These are phyloP conservation scores for Hemileccinum rubropunctum DNA, from an alignment of 768 basidiomycete species.

Conservation along the genomic window DNA sequence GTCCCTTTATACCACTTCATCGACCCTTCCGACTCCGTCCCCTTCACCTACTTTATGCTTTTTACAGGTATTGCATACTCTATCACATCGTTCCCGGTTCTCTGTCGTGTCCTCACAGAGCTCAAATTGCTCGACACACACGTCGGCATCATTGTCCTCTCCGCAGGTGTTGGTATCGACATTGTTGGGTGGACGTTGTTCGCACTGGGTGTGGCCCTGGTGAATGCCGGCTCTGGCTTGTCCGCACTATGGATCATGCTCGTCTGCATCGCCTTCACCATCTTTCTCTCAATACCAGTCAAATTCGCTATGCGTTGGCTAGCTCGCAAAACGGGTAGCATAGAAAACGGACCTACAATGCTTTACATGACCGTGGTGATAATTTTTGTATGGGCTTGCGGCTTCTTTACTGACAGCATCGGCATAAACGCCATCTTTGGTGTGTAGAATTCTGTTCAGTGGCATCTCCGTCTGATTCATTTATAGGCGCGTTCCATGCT, in stretches of 20 bases:
- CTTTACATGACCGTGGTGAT: slow-evolving; percentile 87
- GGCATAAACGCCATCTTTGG: slow-evolving; percentile 95
- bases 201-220: slow-evolving; percentile 87
- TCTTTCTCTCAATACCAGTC: slow-evolving; percentile 64
- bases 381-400: slow-evolving; percentile 75
- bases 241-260: slow-evolving; percentile 85
- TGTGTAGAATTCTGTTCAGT: slow-evolving; percentile 14
- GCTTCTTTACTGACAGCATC: slow-evolving; percentile 92
- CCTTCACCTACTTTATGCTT: slow-evolving; percentile 89
- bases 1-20: slow-evolving; percentile 62
- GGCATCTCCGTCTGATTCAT: neutral
- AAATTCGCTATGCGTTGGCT: slow-evolving; percentile 64
- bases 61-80: slow-evolving; percentile 91
- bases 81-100: slow-evolving; percentile 83
- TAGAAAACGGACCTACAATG: slow-evolving; percentile 78
- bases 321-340: slow-evolving; percentile 74
- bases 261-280: slow-evolving; percentile 72
- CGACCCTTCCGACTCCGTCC: slow-evolving; percentile 51
- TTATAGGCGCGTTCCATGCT: slow-evolving; percentile 73
- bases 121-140: slow-evolving; percentile 88
- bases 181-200: slow-evolving; percentile 87
- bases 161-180: slow-evolving; percentile 88
- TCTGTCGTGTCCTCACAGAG: slow-evolving; percentile 86
- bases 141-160: slow-evolving; percentile 89
- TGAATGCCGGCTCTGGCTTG: slow-evolving; percentile 80